A percentile compares a stretch with the other conserved stretches of the same genome.
Conservation (phyloP, 2,329 filamentous ascomycete genomes). For the Thelonectria olida region DNA sequence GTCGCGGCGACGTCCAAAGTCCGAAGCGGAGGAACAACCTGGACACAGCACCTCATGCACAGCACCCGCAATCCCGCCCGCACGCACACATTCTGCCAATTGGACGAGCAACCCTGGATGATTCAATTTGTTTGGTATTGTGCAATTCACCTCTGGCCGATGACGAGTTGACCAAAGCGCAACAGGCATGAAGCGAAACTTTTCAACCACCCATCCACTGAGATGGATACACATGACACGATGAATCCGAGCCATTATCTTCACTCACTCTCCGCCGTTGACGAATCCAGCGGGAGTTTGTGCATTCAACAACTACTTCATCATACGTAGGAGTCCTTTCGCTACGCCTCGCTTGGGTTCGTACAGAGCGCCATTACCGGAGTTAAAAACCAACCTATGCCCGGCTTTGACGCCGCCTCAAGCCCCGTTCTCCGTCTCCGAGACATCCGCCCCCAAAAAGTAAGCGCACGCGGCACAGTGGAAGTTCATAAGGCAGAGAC, state of each 20-base stretch:
- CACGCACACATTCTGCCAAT: background rate
- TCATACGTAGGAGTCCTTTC: background rate
- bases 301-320: background rate
- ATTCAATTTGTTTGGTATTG: background rate
- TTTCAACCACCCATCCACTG: background rate
- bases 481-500: no score
- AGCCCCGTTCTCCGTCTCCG: slow-evolving; percentile 2
- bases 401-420: slow-evolving; percentile 9
- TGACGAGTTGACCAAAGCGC: background rate
- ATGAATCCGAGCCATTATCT: background rate
- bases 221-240: background rate
- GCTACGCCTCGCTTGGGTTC: no score
- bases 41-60: background rate
- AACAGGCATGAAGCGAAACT: background rate
- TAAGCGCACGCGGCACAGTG: no score
- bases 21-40: background rate
- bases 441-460: slow-evolving; percentile 13
- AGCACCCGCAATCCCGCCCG: background rate
- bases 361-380: no score
- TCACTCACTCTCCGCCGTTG: background rate
- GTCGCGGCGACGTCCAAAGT: background rate
- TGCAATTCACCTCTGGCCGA: background rate
- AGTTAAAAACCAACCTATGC: slow-evolving; percentile 12
- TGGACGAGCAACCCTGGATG: background rate
- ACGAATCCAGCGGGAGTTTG: background rate